These are phyloP conservation scores for Irpex sp. DNA, from an alignment of 1,284 basidiomycete species.

Conservation along the genomic window DNA sequence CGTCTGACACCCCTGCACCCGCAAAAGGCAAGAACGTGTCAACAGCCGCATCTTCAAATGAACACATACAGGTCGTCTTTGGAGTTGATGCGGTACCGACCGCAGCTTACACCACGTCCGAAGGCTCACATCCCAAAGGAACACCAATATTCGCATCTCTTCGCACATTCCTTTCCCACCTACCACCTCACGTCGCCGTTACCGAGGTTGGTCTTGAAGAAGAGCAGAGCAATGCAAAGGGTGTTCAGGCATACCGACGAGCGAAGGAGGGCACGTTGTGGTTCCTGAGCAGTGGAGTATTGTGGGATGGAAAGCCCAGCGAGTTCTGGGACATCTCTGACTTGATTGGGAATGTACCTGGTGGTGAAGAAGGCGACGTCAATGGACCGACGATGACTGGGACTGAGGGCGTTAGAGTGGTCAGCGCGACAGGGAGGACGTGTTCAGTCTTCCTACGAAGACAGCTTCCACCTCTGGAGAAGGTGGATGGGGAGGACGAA, in stretches of 20 bases:
- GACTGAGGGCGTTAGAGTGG: constrained; percentile 47
- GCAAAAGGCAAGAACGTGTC: constrained; percentile 29
- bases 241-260: constrained; percentile 62
- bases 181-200: constrained; percentile 44
- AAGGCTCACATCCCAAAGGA: constrained; percentile 46
- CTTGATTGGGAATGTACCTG: constrained; percentile 34
- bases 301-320: constrained; percentile 73
- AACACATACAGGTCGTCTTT: constrained; percentile 51
- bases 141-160: constrained; percentile 45
- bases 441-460: constrained; percentile 60
- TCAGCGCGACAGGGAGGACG: constrained; percentile 64
- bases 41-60: constrained; percentile 23
- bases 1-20: constrained; percentile 39
- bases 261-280: constrained; percentile 70
- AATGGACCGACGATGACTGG: constrained; percentile 13
- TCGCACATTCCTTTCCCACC: constrained; percentile 48
- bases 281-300: constrained; percentile 63
- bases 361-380: constrained; percentile 10
- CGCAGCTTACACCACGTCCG: constrained; percentile 35
- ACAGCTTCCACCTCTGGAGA: constrained; percentile 23
- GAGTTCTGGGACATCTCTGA: constrained; percentile 71
- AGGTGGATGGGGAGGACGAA: constrained; percentile 24
- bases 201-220: constrained; percentile 25
- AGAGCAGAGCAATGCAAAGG: constrained; percentile 35
- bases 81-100: constrained; percentile 54